These are phyloP conservation scores for Candida silvatica DNA, from an alignment of 805 yeast species.

Conservation along the genomic window DNA sequence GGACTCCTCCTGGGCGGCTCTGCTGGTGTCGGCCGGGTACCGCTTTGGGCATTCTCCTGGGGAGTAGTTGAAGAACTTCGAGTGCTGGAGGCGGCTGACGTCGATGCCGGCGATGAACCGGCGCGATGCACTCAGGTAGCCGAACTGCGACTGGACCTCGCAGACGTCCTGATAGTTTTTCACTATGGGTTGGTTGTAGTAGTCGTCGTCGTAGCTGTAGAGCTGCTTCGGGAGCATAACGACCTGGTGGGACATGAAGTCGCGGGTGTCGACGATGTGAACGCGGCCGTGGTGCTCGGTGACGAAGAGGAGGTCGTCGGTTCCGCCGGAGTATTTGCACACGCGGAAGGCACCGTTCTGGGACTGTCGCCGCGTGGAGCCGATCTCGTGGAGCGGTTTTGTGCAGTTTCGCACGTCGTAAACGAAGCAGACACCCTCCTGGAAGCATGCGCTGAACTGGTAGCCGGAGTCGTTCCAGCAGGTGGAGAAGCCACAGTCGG, in stretches of 20 bases:
- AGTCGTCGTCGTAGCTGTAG: slow-evolving; percentile 8
- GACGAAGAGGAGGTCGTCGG: slow-evolving; percentile 68
- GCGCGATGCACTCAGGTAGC: neutral
- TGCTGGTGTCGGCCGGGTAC: slow-evolving; percentile 1
- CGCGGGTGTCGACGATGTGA: slow-evolving; percentile 75
- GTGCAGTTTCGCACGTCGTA: slow-evolving; percentile 65
- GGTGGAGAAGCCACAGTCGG: slow-evolving; percentile 80
- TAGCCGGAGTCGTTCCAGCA: slow-evolving; percentile 70
- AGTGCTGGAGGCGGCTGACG: neutral
- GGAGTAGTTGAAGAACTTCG: slow-evolving; percentile 2
- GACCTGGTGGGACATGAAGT: slow-evolving; percentile 68
- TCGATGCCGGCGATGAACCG: slow-evolving; percentile 1
- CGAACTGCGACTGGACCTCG: slow-evolving; percentile 3
- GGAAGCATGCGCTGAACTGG: slow-evolving; percentile 73
- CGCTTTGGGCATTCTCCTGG: slow-evolving; percentile 3
- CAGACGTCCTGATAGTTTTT: slow-evolving; percentile 23
- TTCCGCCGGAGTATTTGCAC: slow-evolving; percentile 49
- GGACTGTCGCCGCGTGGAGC: slow-evolving; percentile 50
- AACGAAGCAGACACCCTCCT: slow-evolving; percentile 72
- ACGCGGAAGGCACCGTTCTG: slow-evolving; percentile 31
- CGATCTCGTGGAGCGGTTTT: slow-evolving; percentile 43
- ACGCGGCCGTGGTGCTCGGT: slow-evolving; percentile 84
- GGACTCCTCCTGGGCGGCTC: neutral
- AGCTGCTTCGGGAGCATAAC: slow-evolving; percentile 46
- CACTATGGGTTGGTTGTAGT: slow-evolving; percentile 20